Evolutionary conservation across 1,284 basidiomycete species (phyloP).

Genomic region (Taiwanofungus camphoratus): DNA sequence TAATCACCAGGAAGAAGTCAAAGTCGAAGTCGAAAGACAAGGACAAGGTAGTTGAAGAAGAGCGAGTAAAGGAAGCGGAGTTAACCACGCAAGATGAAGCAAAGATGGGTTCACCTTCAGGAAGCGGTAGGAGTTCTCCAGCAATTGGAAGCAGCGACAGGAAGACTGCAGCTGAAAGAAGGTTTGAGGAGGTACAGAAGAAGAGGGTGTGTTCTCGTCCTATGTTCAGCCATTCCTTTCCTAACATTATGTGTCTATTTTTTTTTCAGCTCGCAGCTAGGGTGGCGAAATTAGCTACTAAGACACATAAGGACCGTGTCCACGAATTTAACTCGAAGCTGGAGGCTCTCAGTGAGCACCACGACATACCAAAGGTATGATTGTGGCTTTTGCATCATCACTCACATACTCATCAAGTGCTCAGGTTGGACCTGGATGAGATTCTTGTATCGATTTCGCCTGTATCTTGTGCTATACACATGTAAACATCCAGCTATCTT

Average conservation of each 20-base stretch:
- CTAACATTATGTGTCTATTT: not conserved
- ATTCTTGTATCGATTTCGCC: too few relatives aligned
- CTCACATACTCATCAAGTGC: slow-evolving; percentile 21
- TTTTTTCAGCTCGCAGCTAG: slow-evolving; percentile 64
- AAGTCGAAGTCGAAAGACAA: slow-evolving; percentile 46
- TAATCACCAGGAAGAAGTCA: slow-evolving; percentile 85
- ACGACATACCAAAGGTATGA: slow-evolving; percentile 85
- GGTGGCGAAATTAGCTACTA: slow-evolving; percentile 76
- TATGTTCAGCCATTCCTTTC: slow-evolving; percentile 10
- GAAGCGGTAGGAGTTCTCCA: slow-evolving; percentile 56
- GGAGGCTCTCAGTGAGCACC: slow-evolving; percentile 86
- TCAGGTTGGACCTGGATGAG: slow-evolving; percentile 76
- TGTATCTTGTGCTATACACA: too few relatives aligned
- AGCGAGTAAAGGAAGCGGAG: slow-evolving; percentile 46
- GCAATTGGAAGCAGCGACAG: slow-evolving; percentile 40
- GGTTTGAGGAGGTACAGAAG: slow-evolving; percentile 83
- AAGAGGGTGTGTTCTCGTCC: slow-evolving; percentile 58
- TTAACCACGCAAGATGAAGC: slow-evolving; percentile 40
- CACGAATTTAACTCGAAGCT: slow-evolving; percentile 88
- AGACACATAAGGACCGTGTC: slow-evolving; percentile 95
- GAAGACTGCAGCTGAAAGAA: slow-evolving; percentile 87
- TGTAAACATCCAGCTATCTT: too few relatives aligned
- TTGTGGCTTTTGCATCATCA: slow-evolving; percentile 11
- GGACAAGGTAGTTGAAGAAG: slow-evolving; percentile 30
- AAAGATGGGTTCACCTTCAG: slow-evolving; percentile 40